Evolutionary conservation across 106 monocot genomes (phyloP).

Genomic region (Dactylorhiza incarnata): DNA sequence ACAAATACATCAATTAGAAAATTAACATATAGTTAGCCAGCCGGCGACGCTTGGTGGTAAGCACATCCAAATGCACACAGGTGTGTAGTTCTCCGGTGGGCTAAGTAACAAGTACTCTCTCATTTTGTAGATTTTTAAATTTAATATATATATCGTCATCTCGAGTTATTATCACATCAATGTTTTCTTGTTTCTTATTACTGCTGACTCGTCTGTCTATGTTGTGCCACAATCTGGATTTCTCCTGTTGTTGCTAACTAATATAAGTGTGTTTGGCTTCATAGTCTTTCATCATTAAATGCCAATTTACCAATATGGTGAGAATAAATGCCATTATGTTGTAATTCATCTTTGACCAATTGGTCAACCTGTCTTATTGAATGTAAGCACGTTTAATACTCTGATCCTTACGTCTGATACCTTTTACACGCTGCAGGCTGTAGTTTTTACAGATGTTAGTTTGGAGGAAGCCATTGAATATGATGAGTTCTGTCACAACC

Average conservation of each 20-base stretch:
- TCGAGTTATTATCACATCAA: too few species aligned
- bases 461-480: constrained; percentile 9
- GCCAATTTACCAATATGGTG: not conserved
- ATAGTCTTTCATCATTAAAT: not conserved
- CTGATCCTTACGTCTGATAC: not conserved
- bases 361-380: not conserved
- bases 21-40: too few species aligned
- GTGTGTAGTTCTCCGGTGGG: too few species aligned
- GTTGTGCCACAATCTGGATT: not conserved
- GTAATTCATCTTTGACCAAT: not conserved
- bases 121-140: too few species aligned
- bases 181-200: too few species aligned
- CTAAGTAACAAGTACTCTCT: too few species aligned
- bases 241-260: not conserved
- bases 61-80: too few species aligned
- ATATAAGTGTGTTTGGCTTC: not conserved
- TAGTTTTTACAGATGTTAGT: constrained; percentile 9
- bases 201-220: too few species aligned
- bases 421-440: not conserved
- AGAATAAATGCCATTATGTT: not conserved
- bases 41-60: too few species aligned
- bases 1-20: too few species aligned
- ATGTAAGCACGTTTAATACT: not conserved
- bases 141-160: too few species aligned
- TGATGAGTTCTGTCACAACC: constrained; percentile 13